Conservation (phyloP, 2,329 filamentous ascomycete genomes). For the Alternaria dauci region DNA sequence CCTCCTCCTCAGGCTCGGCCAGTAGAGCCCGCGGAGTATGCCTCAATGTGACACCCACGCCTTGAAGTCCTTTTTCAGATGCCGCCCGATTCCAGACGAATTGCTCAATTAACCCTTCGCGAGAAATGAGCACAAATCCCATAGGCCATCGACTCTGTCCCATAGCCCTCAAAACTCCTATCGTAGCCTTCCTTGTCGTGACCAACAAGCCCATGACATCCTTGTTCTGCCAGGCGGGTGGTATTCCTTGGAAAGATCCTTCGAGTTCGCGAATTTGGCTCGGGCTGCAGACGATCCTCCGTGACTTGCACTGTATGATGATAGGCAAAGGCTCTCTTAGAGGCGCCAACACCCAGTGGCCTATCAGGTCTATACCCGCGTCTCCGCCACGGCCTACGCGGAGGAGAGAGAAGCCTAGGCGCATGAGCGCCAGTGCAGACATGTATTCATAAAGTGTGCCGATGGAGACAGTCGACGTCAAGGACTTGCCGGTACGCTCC, state of each 20-base stretch:
- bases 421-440: slow-evolving; percentile 63
- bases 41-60: slow-evolving; percentile 51
- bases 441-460: slow-evolving; percentile 83
- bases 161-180: slow-evolving; percentile 78
- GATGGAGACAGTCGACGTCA: slow-evolving; percentile 67
- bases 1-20: slow-evolving; percentile 8
- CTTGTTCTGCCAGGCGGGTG: slow-evolving; percentile 72
- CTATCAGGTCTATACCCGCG: slow-evolving; percentile 77
- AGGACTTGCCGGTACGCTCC: slow-evolving; percentile 63
- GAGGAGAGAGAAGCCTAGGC: slow-evolving; percentile 70
- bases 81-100: slow-evolving; percentile 77
- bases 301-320: slow-evolving; percentile 75
- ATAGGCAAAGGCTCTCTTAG: slow-evolving; percentile 52
- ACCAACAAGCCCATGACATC: slow-evolving; percentile 75
- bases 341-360: slow-evolving; percentile 67
- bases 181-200: slow-evolving; percentile 74
- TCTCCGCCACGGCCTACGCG: slow-evolving; percentile 74
- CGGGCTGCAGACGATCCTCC: slow-evolving; percentile 60
- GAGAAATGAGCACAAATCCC: slow-evolving; percentile 71
- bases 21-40: slow-evolving; percentile 35
- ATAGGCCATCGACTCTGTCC: slow-evolving; percentile 73
- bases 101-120: slow-evolving; percentile 68
- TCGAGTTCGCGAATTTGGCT: slow-evolving; percentile 76
- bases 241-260: slow-evolving; percentile 78
- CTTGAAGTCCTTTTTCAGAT: slow-evolving; percentile 68